These are phyloP conservation scores for Salvia hispanica DNA, from an alignment of 257 asterid genomes.

Conservation along the genomic window DNA sequence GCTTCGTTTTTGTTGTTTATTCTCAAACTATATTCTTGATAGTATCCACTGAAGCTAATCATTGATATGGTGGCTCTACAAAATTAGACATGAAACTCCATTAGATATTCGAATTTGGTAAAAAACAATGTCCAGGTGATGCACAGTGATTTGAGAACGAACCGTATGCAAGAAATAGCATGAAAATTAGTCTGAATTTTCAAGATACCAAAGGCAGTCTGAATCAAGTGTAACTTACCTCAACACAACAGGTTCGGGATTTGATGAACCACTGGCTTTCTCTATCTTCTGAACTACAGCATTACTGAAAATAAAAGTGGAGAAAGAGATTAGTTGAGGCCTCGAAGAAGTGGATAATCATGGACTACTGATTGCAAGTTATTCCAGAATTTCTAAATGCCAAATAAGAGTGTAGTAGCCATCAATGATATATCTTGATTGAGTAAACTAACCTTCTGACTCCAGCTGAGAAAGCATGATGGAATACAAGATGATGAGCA, in stretches of 20 bases:
- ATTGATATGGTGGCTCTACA: constrained; percentile 74
- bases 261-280: constrained; percentile 51
- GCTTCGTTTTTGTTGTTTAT: constrained; percentile 72
- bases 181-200: not conserved
- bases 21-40: constrained; percentile 63
- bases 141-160: too few species aligned
- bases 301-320: constrained; percentile 48
- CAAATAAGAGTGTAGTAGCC: not conserved
- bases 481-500: constrained; percentile 78
- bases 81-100: constrained; percentile 32
- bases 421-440: constrained; percentile 12
- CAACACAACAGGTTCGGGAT: constrained; percentile 51
- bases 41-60: constrained; percentile 62
- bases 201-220: not conserved
- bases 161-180: constrained; percentile 1
- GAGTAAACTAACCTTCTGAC: constrained; percentile 57
- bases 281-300: constrained; percentile 70
- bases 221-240: constrained; percentile 47
- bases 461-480: constrained; percentile 79
- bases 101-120: constrained; percentile 13
- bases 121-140: not conserved
- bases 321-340: constrained; percentile 16
- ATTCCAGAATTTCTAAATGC: not conserved
- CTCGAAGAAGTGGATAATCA: constrained; percentile 15
- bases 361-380: not conserved